A percentile compares a stretch with the other conserved stretches of the same genome.
phyloP scores from a whole-genome alignment of 331 rosid species.

The Quercus tomentella region DNA sequence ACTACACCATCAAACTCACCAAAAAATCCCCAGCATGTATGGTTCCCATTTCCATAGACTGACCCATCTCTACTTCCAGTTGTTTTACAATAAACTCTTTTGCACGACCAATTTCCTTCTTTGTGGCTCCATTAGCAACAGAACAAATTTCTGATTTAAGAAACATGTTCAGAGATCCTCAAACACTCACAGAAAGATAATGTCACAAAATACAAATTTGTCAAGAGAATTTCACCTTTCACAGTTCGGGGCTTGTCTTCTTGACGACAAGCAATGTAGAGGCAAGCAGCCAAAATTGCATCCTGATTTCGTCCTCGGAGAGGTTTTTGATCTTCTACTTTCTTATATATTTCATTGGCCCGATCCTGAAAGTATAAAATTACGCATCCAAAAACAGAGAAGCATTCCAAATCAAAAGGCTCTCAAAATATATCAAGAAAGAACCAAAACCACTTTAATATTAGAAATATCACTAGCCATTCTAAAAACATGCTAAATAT shows the following conservation, averaged over 20 bases:
- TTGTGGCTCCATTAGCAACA: constrained; percentile 97
- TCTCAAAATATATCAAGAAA: background rate
- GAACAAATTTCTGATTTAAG: constrained; percentile 85
- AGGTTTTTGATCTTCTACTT: constrained; percentile 94
- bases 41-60: constrained; percentile 95
- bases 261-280: constrained; percentile 96
- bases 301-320: constrained; percentile 98
- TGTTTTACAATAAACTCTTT: constrained; percentile 96
- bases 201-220: background rate
- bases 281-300: constrained; percentile 97
- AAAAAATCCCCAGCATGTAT: constrained; percentile 97
- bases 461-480: background rate
- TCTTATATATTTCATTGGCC: constrained; percentile 93
- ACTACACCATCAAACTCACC: constrained; percentile 42
- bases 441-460: background rate
- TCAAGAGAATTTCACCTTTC: constrained; percentile 55
- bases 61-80: constrained; percentile 89
- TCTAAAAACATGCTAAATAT: background rate
- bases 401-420: too few species aligned
- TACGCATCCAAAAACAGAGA: background rate
- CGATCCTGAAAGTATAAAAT: constrained; percentile 56
- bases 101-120: constrained; percentile 99
- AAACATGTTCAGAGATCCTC: constrained; percentile 57
- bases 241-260: constrained; percentile 98
- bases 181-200: constrained; percentile 40